These are phyloP conservation scores for Teunomyces aglyptinius DNA, from an alignment of 805 yeast species.

Conservation along the genomic window DNA sequence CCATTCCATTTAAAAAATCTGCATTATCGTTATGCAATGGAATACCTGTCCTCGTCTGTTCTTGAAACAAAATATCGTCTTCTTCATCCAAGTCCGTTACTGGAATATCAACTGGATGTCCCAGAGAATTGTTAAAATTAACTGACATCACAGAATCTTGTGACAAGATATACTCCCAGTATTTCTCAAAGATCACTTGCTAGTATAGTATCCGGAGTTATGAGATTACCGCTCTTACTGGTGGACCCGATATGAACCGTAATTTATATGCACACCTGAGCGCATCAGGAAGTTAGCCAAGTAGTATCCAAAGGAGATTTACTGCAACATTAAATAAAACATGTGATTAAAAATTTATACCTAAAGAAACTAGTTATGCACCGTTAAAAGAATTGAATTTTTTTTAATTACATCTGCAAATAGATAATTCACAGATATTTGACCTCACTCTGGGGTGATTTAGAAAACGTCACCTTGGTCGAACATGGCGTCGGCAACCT, in stretches of 20 bases:
- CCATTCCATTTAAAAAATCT: slow-evolving; percentile 21
- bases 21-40: background rate
- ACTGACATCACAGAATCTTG: slow-evolving; percentile 5
- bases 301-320: no score
- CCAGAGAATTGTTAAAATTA: slow-evolving; percentile 3
- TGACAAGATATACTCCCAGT: background rate
- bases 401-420: background rate
- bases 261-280: background rate
- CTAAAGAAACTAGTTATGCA: slow-evolving; percentile 6
- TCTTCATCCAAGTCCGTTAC: slow-evolving; percentile 54
- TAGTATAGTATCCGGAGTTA: background rate
- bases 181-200: background rate
- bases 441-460: slow-evolving; percentile 4
- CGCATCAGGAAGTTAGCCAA: no score
- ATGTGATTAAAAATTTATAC: background rate
- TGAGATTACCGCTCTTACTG: background rate
- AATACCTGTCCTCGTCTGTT: slow-evolving; percentile 10
- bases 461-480: slow-evolving; percentile 84
- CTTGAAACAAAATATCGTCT: slow-evolving; percentile 30
- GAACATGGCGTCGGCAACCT: slow-evolving; percentile 98
- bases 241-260: background rate
- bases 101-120: slow-evolving; percentile 51
- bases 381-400: slow-evolving; percentile 10
- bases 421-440: no score
- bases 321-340: background rate